These are phyloP conservation scores for Xylaria nigripes DNA, from an alignment of 495 filamentous ascomycete species.

Conservation along the genomic window DNA sequence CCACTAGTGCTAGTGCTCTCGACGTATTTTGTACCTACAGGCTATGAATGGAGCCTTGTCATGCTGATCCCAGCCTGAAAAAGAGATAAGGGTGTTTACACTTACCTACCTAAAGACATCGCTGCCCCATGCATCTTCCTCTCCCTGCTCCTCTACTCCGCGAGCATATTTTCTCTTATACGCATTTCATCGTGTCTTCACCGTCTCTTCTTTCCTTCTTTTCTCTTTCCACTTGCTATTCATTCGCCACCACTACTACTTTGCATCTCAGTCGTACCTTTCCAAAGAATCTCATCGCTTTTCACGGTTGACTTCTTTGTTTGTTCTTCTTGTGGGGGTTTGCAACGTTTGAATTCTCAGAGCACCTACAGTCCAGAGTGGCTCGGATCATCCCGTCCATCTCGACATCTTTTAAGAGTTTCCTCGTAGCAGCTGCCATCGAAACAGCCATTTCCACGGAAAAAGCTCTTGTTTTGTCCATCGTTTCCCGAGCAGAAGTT, in stretches of 20 bases:
- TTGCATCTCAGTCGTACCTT: constrained; percentile 12
- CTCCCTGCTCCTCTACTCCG: constrained; percentile 19
- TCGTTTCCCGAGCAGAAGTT: background rate
- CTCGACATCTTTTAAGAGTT: background rate
- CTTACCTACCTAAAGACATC: constrained; percentile 10
- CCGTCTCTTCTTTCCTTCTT: constrained; percentile 18
- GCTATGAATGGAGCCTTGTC: constrained; percentile 16
- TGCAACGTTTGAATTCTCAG: constrained; percentile 12
- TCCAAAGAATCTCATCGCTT: constrained; percentile 15
- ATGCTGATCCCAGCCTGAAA: constrained; percentile 27
- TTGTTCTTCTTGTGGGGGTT: constrained; percentile 12
- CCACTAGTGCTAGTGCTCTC: background rate
- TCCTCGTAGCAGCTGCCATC: constrained; percentile 1
- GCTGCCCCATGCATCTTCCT: constrained; percentile 13
- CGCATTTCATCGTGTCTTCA: constrained; percentile 10
- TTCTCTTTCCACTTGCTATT: constrained; percentile 11
- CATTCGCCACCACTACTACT: constrained; percentile 10
- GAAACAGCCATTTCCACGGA: constrained; percentile 5
- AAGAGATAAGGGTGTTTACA: constrained; percentile 24
- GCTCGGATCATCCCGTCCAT: constrained; percentile 17
- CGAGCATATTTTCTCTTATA: constrained; percentile 14
- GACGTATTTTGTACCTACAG: constrained; percentile 8
- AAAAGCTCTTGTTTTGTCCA: background rate
- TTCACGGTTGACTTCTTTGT: constrained; percentile 15
- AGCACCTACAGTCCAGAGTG: constrained; percentile 1